Evolutionary conservation across 306 rosid species (phyloP), one percentile per base, ranked within the genome.

Genomic region (Quercus dentata): DNA sequence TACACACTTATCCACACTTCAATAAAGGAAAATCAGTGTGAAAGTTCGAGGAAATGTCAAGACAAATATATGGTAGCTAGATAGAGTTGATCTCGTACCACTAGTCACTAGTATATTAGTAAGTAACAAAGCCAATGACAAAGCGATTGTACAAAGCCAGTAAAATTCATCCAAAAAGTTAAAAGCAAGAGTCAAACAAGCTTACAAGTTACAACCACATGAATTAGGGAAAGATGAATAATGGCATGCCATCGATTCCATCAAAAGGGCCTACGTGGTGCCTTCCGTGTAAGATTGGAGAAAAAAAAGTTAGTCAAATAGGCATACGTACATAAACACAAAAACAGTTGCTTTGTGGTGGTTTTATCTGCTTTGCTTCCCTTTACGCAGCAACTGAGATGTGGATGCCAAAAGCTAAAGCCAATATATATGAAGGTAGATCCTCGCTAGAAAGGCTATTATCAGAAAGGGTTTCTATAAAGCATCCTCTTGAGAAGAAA

Each of bases 321-420:
- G 75, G 71, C 70, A 76, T 57, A 88, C 87, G 82, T 83, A 80
- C 80, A 80, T 73, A 69, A 56, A 44, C 77, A 69, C 82, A 78
- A 78, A 67, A 71, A 61, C 52, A 56, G 71, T 81, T 69, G 28
- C 41, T 57, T 79, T 73, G 52, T 12, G 23, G 59, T 41, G 65
- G 58, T 72, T 61, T 73, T 44, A 19, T 33, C 23, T 55, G 5
- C 72, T 41, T 78, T 78, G 82, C 85, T 85, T 71, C 84, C 35
- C 78, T 67, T 51, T 83, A 46, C 41, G 46, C 87, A 73, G 73
- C 78, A 84, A 78, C 33, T 74, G 72, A 41, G 72, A 41, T 79
- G 72, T 71, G 80, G 17, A 74, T 19, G 44, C 69, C 69, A 31
- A 51, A 76, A 38, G 67, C 54, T 23, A 8, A 49, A 28, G 51